These are phyloP conservation scores for Eucalyptus virginea DNA, from an alignment of 345 rosid genomes.

Conservation along the genomic window DNA sequence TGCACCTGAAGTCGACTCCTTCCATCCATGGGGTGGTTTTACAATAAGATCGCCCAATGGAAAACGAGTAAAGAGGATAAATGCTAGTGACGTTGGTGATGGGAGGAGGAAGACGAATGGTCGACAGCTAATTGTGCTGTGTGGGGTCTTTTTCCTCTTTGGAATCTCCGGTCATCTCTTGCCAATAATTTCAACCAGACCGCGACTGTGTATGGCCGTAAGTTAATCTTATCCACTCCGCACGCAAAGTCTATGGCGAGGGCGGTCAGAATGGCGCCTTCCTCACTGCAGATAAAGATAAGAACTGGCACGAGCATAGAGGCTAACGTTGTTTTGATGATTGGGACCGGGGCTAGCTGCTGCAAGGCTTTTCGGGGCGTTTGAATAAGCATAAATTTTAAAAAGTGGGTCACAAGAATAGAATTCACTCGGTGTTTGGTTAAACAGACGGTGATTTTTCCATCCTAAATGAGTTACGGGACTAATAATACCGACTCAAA, in stretches of 20 bases:
- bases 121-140: background rate
- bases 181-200: background rate
- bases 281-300: background rate
- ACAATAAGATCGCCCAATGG: background rate
- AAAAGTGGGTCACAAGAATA: background rate
- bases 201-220: background rate
- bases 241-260: background rate
- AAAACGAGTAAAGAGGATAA: background rate
- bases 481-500: background rate
- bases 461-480: background rate
- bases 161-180: background rate
- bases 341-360: background rate
- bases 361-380: background rate
- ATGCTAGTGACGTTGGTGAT: background rate
- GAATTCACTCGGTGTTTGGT: background rate
- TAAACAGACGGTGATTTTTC: background rate
- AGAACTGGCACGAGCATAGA: background rate
- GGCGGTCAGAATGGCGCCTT: background rate
- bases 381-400: background rate
- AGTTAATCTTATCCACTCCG: background rate
- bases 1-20: background rate
- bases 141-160: background rate
- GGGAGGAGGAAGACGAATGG: background rate
- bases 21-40: background rate
- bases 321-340: background rate